phyloP scores from a whole-genome alignment of 2,329 filamentous ascomycete genomes.

The Pseudogymnoascus sp. region DNA sequence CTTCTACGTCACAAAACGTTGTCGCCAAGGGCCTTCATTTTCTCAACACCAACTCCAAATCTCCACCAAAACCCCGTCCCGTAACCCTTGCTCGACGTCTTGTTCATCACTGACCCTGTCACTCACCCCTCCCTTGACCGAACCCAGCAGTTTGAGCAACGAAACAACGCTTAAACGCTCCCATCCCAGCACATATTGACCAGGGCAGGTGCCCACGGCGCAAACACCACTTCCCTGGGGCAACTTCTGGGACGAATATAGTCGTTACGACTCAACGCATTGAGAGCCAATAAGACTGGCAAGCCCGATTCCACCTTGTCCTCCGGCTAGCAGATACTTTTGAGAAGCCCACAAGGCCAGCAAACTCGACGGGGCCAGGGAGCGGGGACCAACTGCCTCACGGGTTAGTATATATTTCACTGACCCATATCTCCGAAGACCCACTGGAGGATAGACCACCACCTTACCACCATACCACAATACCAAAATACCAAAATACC shows the following conservation, averaged over 20 bases:
- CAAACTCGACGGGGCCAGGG: neutral
- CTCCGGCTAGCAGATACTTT: neutral
- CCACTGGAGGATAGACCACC: neutral
- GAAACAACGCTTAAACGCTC: conserved; percentile 7
- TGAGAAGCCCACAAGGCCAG: neutral
- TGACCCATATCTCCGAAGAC: conserved; percentile 7
- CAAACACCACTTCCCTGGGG: neutral
- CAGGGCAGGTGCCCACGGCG: neutral
- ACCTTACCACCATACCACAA: neutral
- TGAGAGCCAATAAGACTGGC: neutral
- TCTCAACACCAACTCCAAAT: neutral
- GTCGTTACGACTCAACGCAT: neutral
- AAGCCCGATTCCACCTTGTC: neutral
- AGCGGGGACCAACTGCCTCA: neutral
- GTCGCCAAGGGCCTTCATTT: neutral
- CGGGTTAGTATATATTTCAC: neutral
- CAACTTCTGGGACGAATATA: neutral
- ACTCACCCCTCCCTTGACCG: neutral
- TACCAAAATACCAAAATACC: neutral
- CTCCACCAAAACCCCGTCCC: neutral
- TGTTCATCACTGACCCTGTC: neutral
- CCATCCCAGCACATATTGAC: neutral
- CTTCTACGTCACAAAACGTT: neutral
- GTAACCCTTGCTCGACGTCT: neutral
- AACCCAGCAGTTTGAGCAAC: neutral